These are phyloP conservation scores for Xylaria cubensis DNA, from an alignment of 495 filamentous ascomycete genomes.

Conservation along the genomic window DNA sequence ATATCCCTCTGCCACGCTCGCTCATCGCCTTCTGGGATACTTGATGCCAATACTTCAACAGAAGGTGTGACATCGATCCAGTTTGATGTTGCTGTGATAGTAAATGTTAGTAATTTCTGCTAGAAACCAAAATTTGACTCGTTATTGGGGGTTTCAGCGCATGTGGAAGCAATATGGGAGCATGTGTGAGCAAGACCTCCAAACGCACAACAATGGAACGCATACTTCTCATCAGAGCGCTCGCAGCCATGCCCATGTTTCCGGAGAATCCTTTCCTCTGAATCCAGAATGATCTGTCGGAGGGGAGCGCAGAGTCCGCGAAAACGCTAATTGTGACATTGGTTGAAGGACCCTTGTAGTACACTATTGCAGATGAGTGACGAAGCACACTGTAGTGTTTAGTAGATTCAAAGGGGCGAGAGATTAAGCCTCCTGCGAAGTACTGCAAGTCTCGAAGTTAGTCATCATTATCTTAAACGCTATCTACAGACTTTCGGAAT, in stretches of 20 bases:
- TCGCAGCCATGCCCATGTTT: constrained; percentile 70
- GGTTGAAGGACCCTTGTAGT: constrained; percentile 68
- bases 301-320: constrained; percentile 60
- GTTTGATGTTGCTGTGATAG: constrained; percentile 46
- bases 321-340: constrained; percentile 68
- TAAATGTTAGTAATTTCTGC: not conserved
- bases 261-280: constrained; percentile 72
- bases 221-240: constrained; percentile 58
- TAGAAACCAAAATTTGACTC: not conserved
- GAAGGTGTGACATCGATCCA: constrained; percentile 72
- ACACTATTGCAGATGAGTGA: constrained; percentile 67
- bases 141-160: not conserved
- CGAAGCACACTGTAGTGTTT: constrained; percentile 72
- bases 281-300: constrained; percentile 67
- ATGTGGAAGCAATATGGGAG: not conserved
- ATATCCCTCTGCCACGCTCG: constrained; percentile 73
- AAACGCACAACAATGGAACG: not conserved
- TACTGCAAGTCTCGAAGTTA: constrained; percentile 39
- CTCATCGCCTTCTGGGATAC: constrained; percentile 59
- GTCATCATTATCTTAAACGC: not conserved
- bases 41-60: constrained; percentile 49
- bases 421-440: constrained; percentile 68
- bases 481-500: not conserved
- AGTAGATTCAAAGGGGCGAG: constrained; percentile 67
- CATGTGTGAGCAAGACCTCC: not conserved